A percentile compares a stretch with the other conserved stretches of the same genome.
Evolutionary conservation across 2,329 filamentous ascomycete species (phyloP).

Genomic region (Curvularia spicifera): DNA sequence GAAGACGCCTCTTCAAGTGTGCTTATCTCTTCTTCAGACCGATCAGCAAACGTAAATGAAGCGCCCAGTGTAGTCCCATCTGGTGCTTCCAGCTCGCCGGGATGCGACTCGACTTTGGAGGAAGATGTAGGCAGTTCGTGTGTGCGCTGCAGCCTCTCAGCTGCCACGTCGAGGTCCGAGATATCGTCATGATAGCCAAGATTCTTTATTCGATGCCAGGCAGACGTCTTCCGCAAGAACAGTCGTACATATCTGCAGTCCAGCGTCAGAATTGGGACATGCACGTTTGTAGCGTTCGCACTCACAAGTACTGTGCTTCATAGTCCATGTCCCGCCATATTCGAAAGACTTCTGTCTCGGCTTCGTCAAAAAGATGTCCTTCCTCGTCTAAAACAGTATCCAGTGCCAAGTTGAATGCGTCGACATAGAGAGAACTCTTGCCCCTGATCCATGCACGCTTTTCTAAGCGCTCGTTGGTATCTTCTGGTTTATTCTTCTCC

Average conservation of each 20-base stretch:
- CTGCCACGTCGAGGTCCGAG: conserved; percentile 71
- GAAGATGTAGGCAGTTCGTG: conserved; percentile 62
- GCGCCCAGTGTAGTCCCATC: conserved; percentile 59
- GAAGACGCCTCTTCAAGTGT: conserved; percentile 83
- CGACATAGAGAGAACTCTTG: conserved; percentile 90
- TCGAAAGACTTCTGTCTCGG: conserved; percentile 77
- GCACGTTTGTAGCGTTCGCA: not conserved
- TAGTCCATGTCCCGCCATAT: conserved; percentile 78
- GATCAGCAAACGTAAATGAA: conserved; percentile 79
- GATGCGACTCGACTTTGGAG: conserved; percentile 47
- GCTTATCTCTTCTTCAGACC: conserved; percentile 73
- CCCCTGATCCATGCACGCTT: conserved; percentile 73
- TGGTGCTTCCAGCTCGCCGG: conserved; percentile 58
- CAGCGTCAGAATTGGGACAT: not conserved
- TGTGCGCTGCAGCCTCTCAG: conserved; percentile 66
- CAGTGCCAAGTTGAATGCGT: conserved; percentile 92
- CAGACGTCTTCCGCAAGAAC: conserved; percentile 88
- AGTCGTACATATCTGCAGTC: conserved; percentile 80
- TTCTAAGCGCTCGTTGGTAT: conserved; percentile 59
- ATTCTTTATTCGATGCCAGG: conserved; percentile 83
- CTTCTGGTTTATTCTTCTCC: conserved; percentile 51
- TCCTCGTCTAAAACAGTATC: conserved; percentile 91
- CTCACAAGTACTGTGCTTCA: conserved; percentile 88
- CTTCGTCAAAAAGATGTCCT: conserved; percentile 81
- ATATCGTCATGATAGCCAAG: conserved; percentile 86